These are phyloP conservation scores for Trichoderma sp. DNA, from an alignment of 2,329 filamentous ascomycete species.

Conservation along the genomic window DNA sequence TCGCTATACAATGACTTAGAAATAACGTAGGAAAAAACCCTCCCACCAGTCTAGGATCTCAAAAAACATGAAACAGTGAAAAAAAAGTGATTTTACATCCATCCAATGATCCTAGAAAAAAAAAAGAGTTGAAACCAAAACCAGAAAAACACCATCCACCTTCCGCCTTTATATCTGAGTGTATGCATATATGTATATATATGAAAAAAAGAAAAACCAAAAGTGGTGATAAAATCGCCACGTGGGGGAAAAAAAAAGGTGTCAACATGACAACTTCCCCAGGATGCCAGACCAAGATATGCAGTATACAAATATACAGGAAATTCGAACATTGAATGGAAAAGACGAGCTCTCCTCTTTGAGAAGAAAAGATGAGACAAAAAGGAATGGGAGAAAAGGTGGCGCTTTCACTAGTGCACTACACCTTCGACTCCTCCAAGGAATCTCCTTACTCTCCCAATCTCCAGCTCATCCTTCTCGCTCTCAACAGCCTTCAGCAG, in stretches of 20 bases:
- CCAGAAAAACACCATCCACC: background rate
- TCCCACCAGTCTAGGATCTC: background rate
- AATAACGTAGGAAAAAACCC: background rate
- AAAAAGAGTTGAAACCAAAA: background rate
- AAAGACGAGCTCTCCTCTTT: background rate
- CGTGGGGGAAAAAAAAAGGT: background rate
- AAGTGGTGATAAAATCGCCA: background rate
- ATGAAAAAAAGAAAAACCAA: background rate
- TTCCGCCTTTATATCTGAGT: background rate
- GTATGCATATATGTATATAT: constrained; percentile 3
- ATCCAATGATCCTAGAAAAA: background rate
- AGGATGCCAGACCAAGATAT: background rate
- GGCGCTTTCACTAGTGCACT: constrained; percentile 41
- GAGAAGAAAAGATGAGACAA: background rate
- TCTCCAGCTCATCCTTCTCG: constrained; percentile 74
- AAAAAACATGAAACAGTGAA: background rate
- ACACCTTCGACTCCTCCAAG: constrained; percentile 74
- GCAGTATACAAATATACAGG: constrained; percentile 2
- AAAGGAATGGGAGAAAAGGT: background rate
- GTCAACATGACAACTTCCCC: background rate
- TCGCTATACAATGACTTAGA: constrained; percentile 3
- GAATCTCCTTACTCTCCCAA: constrained; percentile 76
- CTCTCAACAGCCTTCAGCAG: constrained; percentile 88
- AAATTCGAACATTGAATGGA: background rate
- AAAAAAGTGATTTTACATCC: constrained; percentile 3